phyloP scores from a whole-genome alignment of 2,329 filamentous ascomycete genomes.

The Trichoderma afroharzianum region DNA sequence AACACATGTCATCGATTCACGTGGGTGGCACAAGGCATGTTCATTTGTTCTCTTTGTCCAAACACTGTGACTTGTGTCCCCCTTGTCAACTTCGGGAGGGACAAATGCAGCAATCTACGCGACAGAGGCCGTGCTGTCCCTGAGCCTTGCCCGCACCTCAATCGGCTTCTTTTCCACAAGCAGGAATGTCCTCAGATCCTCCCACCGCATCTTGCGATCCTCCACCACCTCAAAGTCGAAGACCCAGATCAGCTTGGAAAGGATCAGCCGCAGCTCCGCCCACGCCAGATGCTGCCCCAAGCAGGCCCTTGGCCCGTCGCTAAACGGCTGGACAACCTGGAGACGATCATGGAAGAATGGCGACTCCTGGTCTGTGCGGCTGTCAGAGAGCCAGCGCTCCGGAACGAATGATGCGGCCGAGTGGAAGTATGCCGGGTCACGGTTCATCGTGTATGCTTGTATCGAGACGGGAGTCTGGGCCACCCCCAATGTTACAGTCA shows the following conservation, averaged over 20 bases:
- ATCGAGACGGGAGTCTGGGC: conserved; percentile 24
- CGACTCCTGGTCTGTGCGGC: neutral
- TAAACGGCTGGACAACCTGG: conserved; percentile 11
- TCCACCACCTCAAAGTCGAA: conserved; percentile 16
- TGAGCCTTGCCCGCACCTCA: neutral
- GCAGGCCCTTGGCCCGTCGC: conserved; percentile 10
- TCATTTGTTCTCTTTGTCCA: neutral
- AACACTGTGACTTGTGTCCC: neutral
- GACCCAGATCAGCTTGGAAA: conserved; percentile 16
- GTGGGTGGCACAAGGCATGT: neutral
- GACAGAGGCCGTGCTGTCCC: neutral
- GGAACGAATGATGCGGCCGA: conserved; percentile 10
- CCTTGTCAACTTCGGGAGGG: neutral
- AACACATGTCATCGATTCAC: neutral
- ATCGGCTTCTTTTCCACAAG: conserved; percentile 11
- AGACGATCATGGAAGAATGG: conserved; percentile 12
- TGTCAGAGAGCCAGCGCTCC: conserved; percentile 8
- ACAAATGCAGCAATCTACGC: neutral
- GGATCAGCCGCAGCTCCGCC: conserved; percentile 17
- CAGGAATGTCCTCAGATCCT: conserved; percentile 8
- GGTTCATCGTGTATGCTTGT: conserved; percentile 11
- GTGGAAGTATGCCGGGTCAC: neutral
- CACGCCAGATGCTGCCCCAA: conserved; percentile 12
- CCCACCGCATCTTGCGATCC: conserved; percentile 7
- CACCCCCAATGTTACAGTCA: conserved; percentile 39